Evolutionary conservation across 306 rosid species (phyloP).

Genomic region (Heteromeles arbutifolia): DNA sequence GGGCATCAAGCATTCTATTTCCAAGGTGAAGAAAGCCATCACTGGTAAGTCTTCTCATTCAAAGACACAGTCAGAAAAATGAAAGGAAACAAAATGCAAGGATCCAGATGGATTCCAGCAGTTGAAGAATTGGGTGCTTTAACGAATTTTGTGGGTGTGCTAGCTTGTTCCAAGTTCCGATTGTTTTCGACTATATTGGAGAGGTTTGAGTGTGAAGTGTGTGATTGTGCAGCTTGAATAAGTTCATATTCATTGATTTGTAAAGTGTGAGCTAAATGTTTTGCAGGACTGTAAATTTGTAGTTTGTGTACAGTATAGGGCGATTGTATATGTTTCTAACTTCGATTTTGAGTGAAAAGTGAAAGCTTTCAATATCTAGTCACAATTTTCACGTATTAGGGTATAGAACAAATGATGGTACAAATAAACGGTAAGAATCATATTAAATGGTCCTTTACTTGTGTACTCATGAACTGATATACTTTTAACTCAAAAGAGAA

Average conservation of each 20-base stretch:
- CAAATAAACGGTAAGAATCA: too few relatives aligned
- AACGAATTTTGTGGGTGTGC: not conserved
- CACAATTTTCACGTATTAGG: too few relatives aligned
- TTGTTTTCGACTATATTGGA: not conserved
- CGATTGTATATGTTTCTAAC: not conserved
- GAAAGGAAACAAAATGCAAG: not conserved
- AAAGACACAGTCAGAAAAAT: conserved; percentile 35
- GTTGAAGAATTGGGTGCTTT: conserved; percentile 7
- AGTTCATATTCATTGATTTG: not conserved
- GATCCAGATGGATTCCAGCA: not conserved
- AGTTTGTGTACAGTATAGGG: not conserved
- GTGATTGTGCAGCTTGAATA: not conserved
- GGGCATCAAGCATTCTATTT: conserved; percentile 71
- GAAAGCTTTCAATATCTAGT: not conserved
- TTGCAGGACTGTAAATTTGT: conserved; percentile 2
- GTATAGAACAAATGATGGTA: too few relatives aligned
- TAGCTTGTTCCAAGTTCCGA: conserved; percentile 1
- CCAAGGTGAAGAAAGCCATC: conserved; percentile 68
- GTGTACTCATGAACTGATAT: too few relatives aligned
- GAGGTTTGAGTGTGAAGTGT: conserved; percentile 1
- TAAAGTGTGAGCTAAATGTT: not conserved
- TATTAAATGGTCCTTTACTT: too few relatives aligned
- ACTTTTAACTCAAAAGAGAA: too few relatives aligned
- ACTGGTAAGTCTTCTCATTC: conserved; percentile 54
- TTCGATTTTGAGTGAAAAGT: not conserved